Evolutionary conservation across 257 asterid species (phyloP).

Genomic region (Scutellaria barbata): DNA sequence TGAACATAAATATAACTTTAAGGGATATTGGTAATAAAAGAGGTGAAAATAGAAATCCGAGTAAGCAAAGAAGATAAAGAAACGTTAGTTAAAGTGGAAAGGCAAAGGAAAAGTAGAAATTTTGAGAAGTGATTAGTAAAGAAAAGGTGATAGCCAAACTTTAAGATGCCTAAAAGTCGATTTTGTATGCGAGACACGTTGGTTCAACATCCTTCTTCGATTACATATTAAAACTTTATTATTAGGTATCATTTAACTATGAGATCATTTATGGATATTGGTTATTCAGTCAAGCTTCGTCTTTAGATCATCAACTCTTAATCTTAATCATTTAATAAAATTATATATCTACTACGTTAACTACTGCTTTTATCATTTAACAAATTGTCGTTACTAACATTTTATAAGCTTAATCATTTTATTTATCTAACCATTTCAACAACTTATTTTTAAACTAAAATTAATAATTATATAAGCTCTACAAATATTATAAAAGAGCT

Average conservation of each 20-base stretch:
- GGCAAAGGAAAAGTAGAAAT: constrained; percentile 22
- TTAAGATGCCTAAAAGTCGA: constrained; percentile 27
- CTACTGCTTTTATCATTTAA: too few relatives aligned
- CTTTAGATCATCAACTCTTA: too few relatives aligned
- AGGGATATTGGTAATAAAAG: constrained; percentile 15
- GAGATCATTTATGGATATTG: too few relatives aligned
- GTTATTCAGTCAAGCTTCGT: too few relatives aligned
- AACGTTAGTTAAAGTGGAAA: constrained; percentile 7
- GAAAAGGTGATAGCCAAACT: neutral
- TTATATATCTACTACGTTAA: too few relatives aligned
- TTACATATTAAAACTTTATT: neutral
- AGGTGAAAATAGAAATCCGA: constrained; percentile 25
- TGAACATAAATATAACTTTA: neutral
- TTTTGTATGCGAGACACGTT: constrained; percentile 33
- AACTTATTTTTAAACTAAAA: too few relatives aligned
- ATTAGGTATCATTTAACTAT: neutral
- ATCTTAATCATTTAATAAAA: too few relatives aligned
- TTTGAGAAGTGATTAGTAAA: neutral
- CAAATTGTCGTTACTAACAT: too few relatives aligned
- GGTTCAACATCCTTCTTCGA: neutral
- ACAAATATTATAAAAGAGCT: too few relatives aligned
- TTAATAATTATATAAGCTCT: too few relatives aligned
- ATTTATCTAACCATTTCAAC: too few relatives aligned
- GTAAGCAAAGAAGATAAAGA: constrained; percentile 26
- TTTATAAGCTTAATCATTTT: too few relatives aligned